A percentile compares a stretch with the other conserved stretches of the same genome.
Evolutionary conservation across 768 basidiomycete genomes (phyloP).

Genomic region (Trichaptum fuscoviolaceum): DNA sequence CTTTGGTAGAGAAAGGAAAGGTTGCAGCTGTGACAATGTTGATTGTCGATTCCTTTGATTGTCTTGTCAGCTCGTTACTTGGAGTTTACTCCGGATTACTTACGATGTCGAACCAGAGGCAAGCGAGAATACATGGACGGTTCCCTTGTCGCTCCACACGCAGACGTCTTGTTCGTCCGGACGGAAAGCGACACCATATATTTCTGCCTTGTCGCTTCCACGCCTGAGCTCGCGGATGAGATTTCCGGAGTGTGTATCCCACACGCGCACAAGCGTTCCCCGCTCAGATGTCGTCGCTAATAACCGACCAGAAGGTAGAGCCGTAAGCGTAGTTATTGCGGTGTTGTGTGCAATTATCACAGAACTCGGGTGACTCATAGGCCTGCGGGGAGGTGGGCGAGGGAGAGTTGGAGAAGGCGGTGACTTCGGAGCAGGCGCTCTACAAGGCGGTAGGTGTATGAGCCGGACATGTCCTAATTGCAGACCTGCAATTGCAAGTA

Average conservation of each 20-base stretch:
- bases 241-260: conserved; percentile 72
- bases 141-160: conserved; percentile 95
- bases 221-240: conserved; percentile 76
- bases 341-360: conserved; percentile 83
- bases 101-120: conserved; percentile 56
- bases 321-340: conserved; percentile 70
- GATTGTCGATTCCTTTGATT: conserved; percentile 78
- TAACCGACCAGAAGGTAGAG: conserved; percentile 71
- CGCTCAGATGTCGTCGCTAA: conserved; percentile 80
- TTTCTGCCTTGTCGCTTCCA: conserved; percentile 86
- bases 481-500: conserved; percentile 81
- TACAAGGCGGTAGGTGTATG: conserved; percentile 78
- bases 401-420: conserved; percentile 50
- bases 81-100: conserved; percentile 26
- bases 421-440: conserved; percentile 48
- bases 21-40: conserved; percentile 70
- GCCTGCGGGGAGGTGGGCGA: conserved; percentile 50
- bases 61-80: background rate
- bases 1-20: conserved; percentile 78
- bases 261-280: conserved; percentile 84
- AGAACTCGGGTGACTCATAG: conserved; percentile 61
- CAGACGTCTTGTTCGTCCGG: conserved; percentile 82
- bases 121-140: conserved; percentile 84
- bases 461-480: conserved; percentile 88
- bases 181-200: conserved; percentile 85